phyloP scores from a whole-genome alignment of 2,329 filamentous ascomycete species.

The Aureobasidium sp. region DNA sequence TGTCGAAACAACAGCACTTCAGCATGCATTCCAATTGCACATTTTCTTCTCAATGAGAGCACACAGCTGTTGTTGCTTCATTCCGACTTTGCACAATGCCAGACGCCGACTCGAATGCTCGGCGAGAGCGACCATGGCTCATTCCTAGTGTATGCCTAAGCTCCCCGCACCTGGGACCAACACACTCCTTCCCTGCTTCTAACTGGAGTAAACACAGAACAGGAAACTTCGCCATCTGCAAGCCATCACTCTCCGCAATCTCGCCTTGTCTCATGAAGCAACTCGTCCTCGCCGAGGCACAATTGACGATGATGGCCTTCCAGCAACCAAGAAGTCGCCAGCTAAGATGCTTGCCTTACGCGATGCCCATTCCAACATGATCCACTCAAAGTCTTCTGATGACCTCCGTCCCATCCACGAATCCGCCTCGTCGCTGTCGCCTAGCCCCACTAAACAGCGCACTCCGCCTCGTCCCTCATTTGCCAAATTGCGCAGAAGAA shows the following conservation, averaged over 20 bases:
- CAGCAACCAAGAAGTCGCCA: constrained; percentile 57
- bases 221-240: constrained; percentile 81
- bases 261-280: constrained; percentile 55
- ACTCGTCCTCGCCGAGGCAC: constrained; percentile 46
- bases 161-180: neutral
- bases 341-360: constrained; percentile 54
- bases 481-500: constrained; percentile 42
- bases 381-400: constrained; percentile 52
- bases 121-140: constrained; percentile 42
- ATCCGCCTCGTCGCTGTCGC: neutral
- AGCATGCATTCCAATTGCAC: neutral
- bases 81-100: neutral
- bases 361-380: constrained; percentile 37
- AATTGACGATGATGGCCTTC: constrained; percentile 67
- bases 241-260: constrained; percentile 78
- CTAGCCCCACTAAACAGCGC: neutral
- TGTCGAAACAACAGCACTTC: neutral
- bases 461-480: constrained; percentile 27
- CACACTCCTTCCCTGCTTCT: neutral
- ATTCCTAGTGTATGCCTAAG: constrained; percentile 38
- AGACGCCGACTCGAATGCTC: constrained; percentile 17
- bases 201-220: constrained; percentile 46
- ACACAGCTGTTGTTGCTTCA: neutral
- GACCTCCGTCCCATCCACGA: constrained; percentile 36
- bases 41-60: neutral